phyloP scores from a whole-genome alignment of 768 basidiomycete genomes.

The Phlegmacium glaucopus region DNA sequence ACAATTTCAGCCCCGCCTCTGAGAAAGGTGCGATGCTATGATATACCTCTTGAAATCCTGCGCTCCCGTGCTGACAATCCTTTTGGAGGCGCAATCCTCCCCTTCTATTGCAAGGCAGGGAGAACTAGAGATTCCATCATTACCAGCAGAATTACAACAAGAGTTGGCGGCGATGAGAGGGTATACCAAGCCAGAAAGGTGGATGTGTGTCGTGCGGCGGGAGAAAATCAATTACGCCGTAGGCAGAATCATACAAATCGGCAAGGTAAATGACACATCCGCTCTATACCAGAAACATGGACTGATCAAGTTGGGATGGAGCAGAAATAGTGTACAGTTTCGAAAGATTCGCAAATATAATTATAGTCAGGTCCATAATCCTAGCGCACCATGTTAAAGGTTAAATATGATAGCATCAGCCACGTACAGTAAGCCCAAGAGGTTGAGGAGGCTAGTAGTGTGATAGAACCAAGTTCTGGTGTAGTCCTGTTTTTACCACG shows the following conservation, averaged over 20 bases:
- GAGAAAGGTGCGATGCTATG: conserved; percentile 19
- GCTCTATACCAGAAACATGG: background rate
- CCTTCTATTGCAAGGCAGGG: conserved; percentile 12
- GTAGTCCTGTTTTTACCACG: too few species aligned
- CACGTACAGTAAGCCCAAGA: too few species aligned
- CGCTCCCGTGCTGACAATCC: conserved; percentile 1
- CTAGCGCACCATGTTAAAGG: too few species aligned
- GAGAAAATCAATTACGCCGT: conserved; percentile 26
- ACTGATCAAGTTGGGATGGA: too few species aligned
- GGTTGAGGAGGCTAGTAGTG: too few species aligned
- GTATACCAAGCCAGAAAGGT: conserved; percentile 15
- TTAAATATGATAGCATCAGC: too few species aligned
- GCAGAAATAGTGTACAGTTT: too few species aligned
- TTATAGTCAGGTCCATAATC: too few species aligned
- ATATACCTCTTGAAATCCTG: background rate
- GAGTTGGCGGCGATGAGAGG: conserved; percentile 9
- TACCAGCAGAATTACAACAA: conserved; percentile 14
- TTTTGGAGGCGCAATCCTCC: conserved; percentile 20
- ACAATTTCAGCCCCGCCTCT: conserved; percentile 4
- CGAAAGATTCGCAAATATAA: too few species aligned
- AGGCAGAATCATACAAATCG: conserved; percentile 23
- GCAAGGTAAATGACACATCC: conserved; percentile 8
- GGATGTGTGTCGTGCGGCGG: conserved; percentile 29
- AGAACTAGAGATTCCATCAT: conserved; percentile 1
- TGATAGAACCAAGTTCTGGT: too few species aligned